A percentile compares a stretch with the other conserved stretches of the same genome.
These are phyloP conservation scores for Wallacemonas sp. DNA, from an alignment of 208 protist species.

Conservation along the genomic window DNA sequence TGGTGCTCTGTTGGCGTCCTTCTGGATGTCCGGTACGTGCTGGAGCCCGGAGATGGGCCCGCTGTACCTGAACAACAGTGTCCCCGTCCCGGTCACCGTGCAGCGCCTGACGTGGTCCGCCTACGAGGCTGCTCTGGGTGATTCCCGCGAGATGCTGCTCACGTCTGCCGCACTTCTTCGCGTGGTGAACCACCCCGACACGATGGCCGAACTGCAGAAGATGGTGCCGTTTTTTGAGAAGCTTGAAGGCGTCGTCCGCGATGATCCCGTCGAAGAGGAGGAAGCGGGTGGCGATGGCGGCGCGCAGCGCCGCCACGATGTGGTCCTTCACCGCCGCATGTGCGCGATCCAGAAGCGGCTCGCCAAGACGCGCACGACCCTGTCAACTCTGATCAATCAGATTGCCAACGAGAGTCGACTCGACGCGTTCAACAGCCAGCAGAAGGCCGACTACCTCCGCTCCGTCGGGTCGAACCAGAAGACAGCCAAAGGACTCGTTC, in stretches of 20 bases:
- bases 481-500: slow-evolving; percentile 1
- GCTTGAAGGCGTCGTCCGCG: neutral
- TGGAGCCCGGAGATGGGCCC: too few species aligned
- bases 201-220: too few species aligned
- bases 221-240: neutral
- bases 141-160: too few species aligned
- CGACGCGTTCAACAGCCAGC: slow-evolving; percentile 5
- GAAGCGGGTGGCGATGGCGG: neutral
- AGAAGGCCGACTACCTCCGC: slow-evolving; percentile 7
- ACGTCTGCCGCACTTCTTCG: too few species aligned
- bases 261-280: neutral
- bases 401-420: neutral
- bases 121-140: too few species aligned
- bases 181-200: too few species aligned
- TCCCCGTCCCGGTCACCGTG: too few species aligned
- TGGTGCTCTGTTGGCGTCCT: neutral
- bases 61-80: too few species aligned
- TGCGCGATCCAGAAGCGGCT: neutral
- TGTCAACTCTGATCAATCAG: neutral
- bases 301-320: neutral
- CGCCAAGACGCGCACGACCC: neutral
- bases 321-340: neutral
- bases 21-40: slow-evolving; percentile 3
- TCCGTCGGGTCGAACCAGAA: neutral
- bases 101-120: too few species aligned